These are phyloP conservation scores for Lizanozyma gosingica DNA, from an alignment of 1,139 yeast genomes.

Conservation along the genomic window DNA sequence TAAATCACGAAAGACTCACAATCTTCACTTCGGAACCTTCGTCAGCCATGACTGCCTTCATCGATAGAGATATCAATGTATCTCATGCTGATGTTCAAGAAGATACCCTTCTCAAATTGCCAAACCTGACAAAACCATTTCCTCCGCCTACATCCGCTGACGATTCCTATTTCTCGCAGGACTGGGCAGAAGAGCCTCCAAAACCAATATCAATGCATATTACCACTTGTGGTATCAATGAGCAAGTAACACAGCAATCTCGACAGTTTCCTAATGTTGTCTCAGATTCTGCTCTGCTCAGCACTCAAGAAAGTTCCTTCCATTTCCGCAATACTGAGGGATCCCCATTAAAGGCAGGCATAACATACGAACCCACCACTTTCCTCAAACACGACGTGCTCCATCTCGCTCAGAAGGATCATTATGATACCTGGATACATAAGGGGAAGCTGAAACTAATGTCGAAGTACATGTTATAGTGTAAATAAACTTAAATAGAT, in stretches of 20 bases:
- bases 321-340: not conserved
- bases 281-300: not conserved
- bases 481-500: too few species aligned
- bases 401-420: not conserved
- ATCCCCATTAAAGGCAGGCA: not conserved
- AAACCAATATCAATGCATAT: too few species aligned
- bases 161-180: not conserved
- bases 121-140: not conserved
- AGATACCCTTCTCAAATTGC: too few species aligned
- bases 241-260: too few species aligned
- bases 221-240: too few species aligned
- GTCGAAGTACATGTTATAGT: not conserved
- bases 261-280: not conserved
- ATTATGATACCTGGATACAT: not conserved
- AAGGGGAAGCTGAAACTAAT: not conserved
- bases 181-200: not conserved
- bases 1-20: not conserved
- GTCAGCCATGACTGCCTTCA: not conserved
- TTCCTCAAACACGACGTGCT: not conserved
- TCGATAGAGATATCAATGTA: not conserved
- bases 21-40: not conserved
- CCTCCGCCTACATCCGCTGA: not conserved
- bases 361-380: not conserved
- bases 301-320: not conserved
- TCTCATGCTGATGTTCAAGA: not conserved